Base-by-base conservation (phyloP, 2,329 filamentous ascomycete genomes). In the Diaporthe sp. region DNA sequence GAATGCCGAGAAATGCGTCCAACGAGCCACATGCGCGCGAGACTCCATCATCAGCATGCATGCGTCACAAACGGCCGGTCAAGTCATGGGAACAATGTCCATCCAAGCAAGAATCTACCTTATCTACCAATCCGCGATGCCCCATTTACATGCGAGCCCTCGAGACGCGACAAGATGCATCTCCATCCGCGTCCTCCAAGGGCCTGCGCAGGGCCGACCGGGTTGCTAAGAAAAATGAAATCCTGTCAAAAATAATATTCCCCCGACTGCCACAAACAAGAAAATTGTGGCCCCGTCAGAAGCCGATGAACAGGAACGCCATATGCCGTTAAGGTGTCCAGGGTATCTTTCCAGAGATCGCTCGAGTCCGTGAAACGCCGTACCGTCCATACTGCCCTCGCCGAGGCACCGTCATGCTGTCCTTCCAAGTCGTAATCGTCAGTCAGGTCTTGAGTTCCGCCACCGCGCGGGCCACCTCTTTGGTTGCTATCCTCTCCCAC, bases 401-500 rank as follows among this genome's bases (percentile, higher is more conserved):
- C 65, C 62, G 76, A 73, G 72, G 69, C 73, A 71, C 42, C 59
- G 42, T 75, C 46, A 78, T 77, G 75, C 74, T 42, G 44, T 44
- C n/a, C 39, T 69, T 74, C 76, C 77, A 78, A 74, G 77, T 79
- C 77, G 78, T 77, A 76, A 79, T 80, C 76, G 78, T 88, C 82
- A 89, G 77, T 88, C 82, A 89, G 77, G 85, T 85, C 79, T 85
- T 84, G 78, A 92, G 83, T 77, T 88, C 88, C 71, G 89, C 88
- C 71, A 98, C 88, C 22, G 95, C 95, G 79, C 89, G 92, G 76
- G 92, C 91, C 5, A 98, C 96, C 85, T 98, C 95, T 59, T 92
- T 90, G 25, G 88, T 90, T 19, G 95, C 96, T 80, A 95, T 89
- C 79, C 89, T 91, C 85, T 97, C 94, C 89, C 95, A 95, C 65